Base-by-base conservation (phyloP, 177 flowering plant species). In the Telopea speciosissima region DNA sequence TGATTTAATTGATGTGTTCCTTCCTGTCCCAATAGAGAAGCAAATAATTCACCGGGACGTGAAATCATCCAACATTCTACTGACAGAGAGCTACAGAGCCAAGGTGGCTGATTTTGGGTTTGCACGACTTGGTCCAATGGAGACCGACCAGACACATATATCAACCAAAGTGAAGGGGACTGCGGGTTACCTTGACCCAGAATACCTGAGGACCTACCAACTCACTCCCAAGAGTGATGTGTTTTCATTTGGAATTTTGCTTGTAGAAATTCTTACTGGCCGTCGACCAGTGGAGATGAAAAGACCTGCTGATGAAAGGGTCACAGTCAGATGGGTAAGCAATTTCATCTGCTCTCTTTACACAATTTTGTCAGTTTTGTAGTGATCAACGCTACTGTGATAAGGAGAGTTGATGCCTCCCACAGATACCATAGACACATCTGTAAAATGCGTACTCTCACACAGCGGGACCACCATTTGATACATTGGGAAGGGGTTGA, bases 41-140 rank as follows among this genome's bases (percentile, higher is more conserved):
- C 91, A 85, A 78, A 91, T 95, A 28, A 93, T 95, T 72, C 99
- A 95, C 71, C 87, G 99, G 71, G 98, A 95, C 67, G 91, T 95
- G 74, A 95, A 95, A 83, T 86, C 99, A 26, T 90, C 99, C 76
- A 95, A 95, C 79, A 95, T 95, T 80, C 87, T 95, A 69, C 83
- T 95, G 66, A 95, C 98, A 5, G 95, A 91, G 72, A 85, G 80
- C 81, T 76, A 81, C 79, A 85, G 91, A 75, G 95, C 99, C 62
- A 95, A 95, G 79, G 99, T 95, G 54, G 93, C 99, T 14, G 99
- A 93, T 81, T 95, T 95, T 80, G 99, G 99, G 52, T 95, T 95
- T 81, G 99, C 99, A 45, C 88, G 85, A 81, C 79, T 82, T 54
- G 97, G 93, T 66, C 87, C 95, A 21, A 44, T 71, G 75, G 93